Conservation (phyloP, 257 asterid genomes). For the Eucommia ulmoides region DNA sequence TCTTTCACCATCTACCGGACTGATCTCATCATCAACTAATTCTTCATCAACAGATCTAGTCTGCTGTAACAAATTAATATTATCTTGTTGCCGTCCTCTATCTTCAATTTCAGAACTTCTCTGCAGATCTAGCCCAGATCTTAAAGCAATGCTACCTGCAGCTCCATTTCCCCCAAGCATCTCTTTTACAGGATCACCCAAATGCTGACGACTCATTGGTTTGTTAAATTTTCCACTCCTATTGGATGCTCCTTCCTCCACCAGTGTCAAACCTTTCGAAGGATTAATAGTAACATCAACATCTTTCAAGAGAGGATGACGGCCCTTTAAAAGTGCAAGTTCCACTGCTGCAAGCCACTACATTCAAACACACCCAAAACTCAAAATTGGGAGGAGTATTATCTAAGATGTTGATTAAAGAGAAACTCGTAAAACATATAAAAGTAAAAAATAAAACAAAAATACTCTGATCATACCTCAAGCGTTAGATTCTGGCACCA, state of each 20-base stretch:
- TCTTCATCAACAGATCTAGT: conserved; percentile 25
- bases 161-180: conserved; percentile 20
- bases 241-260: conserved; percentile 25
- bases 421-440: no score
- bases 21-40: conserved; percentile 21
- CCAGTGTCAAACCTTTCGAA: conserved; percentile 40
- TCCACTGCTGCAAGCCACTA: conserved; percentile 96
- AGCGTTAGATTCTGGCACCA: conserved; percentile 71
- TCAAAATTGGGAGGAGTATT: not conserved
- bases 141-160: conserved; percentile 14
- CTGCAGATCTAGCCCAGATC: conserved; percentile 20
- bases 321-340: conserved; percentile 95
- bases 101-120: conserved; percentile 10
- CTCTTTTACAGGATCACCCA: conserved; percentile 20
- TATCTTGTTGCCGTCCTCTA: conserved; percentile 18
- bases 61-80: conserved; percentile 11
- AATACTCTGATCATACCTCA: no score
- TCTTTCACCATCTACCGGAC: conserved; percentile 37
- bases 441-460: no score
- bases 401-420: no score
- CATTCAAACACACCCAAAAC: conserved; percentile 16
- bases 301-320: conserved; percentile 87
- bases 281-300: conserved; percentile 69
- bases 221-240: conserved; percentile 19
- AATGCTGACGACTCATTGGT: conserved; percentile 25